Percentiles rank a stretch among this genome's conserved stretches.
phyloP scores from a whole-genome alignment of 2,329 filamentous ascomycete species.

The Anisogramma anomala region DNA sequence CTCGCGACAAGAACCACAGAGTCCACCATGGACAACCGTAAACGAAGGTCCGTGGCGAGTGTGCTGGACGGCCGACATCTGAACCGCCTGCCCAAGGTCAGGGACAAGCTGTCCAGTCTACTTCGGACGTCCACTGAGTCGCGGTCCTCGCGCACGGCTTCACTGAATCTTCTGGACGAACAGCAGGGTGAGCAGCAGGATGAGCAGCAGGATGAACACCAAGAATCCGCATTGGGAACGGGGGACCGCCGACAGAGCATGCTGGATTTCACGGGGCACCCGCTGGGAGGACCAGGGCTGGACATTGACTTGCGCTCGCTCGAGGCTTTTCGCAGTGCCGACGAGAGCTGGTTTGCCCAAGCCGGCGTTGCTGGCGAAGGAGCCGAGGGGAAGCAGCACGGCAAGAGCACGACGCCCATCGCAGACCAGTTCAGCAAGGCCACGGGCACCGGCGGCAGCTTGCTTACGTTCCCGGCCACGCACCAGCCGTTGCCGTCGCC shows the following conservation, averaged over 20 bases:
- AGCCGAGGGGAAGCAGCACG: not conserved
- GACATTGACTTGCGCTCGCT: not conserved
- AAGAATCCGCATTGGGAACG: no score
- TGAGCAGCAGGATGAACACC: no score
- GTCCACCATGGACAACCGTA: not conserved
- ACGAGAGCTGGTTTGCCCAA: not conserved
- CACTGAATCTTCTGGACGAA: no score
- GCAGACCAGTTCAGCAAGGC: not conserved
- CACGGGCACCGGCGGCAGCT: not conserved
- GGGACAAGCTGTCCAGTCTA: not conserved
- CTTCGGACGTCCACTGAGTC: not conserved
- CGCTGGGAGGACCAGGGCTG: not conserved
- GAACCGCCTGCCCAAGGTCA: not conserved
- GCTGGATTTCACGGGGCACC: not conserved
- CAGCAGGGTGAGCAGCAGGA: no score
- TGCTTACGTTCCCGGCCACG: not conserved
- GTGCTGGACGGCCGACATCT: not conserved
- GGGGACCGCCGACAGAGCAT: not conserved
- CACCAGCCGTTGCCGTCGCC: not conserved
- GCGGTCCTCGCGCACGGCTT: no score
- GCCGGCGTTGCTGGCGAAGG: not conserved
- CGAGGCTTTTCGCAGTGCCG: not conserved
- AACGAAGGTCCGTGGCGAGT: not conserved
- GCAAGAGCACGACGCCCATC: not conserved
- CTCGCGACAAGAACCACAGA: no score